Base-by-base conservation (phyloP, 2,329 filamentous ascomycete species). In the Neoarthrinium moseri region DNA sequence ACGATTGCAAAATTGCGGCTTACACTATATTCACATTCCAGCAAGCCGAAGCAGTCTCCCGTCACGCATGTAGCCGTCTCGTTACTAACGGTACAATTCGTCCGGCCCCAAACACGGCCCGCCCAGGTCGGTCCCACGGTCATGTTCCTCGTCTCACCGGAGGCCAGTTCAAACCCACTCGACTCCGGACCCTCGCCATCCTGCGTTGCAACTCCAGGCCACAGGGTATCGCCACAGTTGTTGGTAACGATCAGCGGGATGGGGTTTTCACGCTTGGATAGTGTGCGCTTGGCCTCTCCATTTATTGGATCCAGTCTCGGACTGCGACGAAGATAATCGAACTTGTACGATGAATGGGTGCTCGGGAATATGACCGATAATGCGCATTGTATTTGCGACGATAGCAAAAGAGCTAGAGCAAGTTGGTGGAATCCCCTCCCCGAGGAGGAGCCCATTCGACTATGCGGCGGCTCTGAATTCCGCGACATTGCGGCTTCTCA, bases 81-180 rank as follows among this genome's bases (percentile, higher is more conserved):
- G 13, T 72, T 72, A 55, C 84, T 81, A 63, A 91, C 89, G 30
- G 80, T 87, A 68, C 89, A 95, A 61, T 94, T 94, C 15, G 89
- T 92, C 44, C 89, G 76, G 11, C 84, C 89, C 89, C 89, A 94
- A 22, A 94, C 73, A 44, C 89, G 80, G 8, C 89, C 89, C 61
- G 88, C 84, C 89, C 89, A 95, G 54, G 89, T 81, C 40, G 78
- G 71, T 10, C 83, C 80, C 20, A 94, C 87, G 43, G 75, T 81
- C 49, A 91, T 70, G 33, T 77, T 76, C 50, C 66, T 78, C 44
- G 75, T 81, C 26, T 75, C 69, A 35, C 84, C 81, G 3, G 80
- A 63, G 2, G 66, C 59, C 27, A 92, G 75, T 57, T 82, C 75
- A 60, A 92, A 94, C 7, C 88, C 89, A 17, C 80, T 81, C 10